Conservation (phyloP, 2,329 filamentous ascomycete species). For the Cladophialophora carrionii region DNA sequence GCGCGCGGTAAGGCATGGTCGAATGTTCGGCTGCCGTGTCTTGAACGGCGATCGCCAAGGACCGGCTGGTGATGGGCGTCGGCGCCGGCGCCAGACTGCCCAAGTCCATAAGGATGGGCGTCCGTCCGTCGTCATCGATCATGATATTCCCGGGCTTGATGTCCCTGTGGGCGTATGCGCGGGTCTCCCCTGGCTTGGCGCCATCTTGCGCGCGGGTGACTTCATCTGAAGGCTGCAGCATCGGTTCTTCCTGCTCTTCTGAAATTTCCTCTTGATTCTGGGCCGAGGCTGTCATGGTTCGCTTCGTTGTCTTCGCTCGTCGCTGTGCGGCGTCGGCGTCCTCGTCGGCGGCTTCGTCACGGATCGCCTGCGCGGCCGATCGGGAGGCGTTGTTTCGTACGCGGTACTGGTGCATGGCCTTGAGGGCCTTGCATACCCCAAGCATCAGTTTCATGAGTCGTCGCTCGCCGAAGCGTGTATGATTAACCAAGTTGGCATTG, state of each 20-base stretch:
- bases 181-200: constrained; percentile 67
- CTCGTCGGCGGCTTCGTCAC: constrained; percentile 59
- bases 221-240: constrained; percentile 71
- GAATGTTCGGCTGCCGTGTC: constrained; percentile 94
- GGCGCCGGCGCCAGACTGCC: constrained; percentile 88
- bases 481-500: constrained; percentile 97
- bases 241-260: constrained; percentile 75
- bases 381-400: constrained; percentile 53
- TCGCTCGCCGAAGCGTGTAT: constrained; percentile 84
- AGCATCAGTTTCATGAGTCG: constrained; percentile 87
- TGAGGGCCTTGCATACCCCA: constrained; percentile 84
- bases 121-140: constrained; percentile 88
- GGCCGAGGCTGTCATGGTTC: constrained; percentile 46
- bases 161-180: constrained; percentile 91
- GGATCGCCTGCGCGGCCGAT: constrained; percentile 59
- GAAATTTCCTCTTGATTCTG: constrained; percentile 67
- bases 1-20: constrained; percentile 97
- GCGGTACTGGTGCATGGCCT: constrained; percentile 87
- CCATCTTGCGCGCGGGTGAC: constrained; percentile 69
- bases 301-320: constrained; percentile 48
- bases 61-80: constrained; percentile 84
- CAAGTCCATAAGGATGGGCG: constrained; percentile 95
- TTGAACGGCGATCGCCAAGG: constrained; percentile 86
- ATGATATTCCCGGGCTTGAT: constrained; percentile 99
- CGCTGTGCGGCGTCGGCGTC: constrained; percentile 50